Base-by-base conservation (phyloP, 495 filamentous ascomycete genomes). In the Polyplosphaeria fusca region DNA sequence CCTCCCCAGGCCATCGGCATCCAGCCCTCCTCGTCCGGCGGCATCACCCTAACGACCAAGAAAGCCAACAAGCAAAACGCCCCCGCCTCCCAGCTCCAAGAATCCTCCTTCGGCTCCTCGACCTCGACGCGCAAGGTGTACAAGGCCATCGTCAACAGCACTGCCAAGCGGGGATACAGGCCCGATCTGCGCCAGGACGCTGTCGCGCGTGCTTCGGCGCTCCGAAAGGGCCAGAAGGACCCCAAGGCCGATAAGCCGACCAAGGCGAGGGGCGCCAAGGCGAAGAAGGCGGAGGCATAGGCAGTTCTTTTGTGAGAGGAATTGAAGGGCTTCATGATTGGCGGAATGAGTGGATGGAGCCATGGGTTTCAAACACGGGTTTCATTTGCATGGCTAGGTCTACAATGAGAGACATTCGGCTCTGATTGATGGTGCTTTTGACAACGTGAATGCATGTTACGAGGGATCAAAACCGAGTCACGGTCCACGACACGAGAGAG, bases 141-240 rank as follows among this genome's bases (percentile, higher is more conserved):
- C 82, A 87, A 84, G 77, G 77, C 79, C 63, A 84, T 97, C 68
- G 91, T 86, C 71, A 83, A 76, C 77, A 76, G 76, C 70, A 85
- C 85, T 57, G 87, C 90, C 68, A 91, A 88, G 83, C 77, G 81
- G 71, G 79, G 82, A 65, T 74, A 72, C 61, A 85, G 93, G 70
- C 71, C 85, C 65, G 93, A 98, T 70, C 80, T 98, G 71, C 88
- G 90, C 60, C 79, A 84, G 67, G 85, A 84, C 63, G 91, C 91
- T 60, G 86, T 97, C 70, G 79, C 91, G 71, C 88, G 93, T 65
- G 92, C 87, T 63, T 89, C 85, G 71, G 88, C 89, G 66, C 81
- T 97, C 77, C 87, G 87, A 71, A 74, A 79, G 63, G 86, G 86
- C 52, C 88, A 95, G 80, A 76, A 77, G 67, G 71, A 84, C 52